Evolutionary conservation across 2,329 filamentous ascomycete species (phyloP), one percentile per base, ranked within the genome.

Genomic region (Drechslerella dactyloides): DNA sequence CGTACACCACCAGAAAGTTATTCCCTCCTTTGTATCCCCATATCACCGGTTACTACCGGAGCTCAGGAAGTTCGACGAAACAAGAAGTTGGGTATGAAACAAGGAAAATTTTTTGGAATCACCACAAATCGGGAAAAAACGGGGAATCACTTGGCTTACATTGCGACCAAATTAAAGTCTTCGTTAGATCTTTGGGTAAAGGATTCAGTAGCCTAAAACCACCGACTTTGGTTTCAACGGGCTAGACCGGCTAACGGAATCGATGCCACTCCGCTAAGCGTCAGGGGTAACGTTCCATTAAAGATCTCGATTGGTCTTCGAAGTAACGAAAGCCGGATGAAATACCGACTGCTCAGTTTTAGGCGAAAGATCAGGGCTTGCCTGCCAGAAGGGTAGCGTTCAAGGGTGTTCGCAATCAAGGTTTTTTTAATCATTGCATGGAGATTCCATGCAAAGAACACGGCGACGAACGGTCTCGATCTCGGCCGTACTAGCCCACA

Each of bases 381-480:
- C 35, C 30, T 51, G 23, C 37, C 37, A 56, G 61, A 53, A 46
- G 51, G 27, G 27, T 33, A 4, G 27, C 8, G 27, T 3, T 3
- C 27, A 33, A 33, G 27, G 27, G 3, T 33, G 27, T 8, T 33
- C 3, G 27, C 27, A 33, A 33, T 37, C 19, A 61, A 50, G 27
- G 37, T 35, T 44, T 63, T 54, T 58, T 50, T 30, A 56, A 46
- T 48, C 24, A 17, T 46, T 54, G 58, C 65, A 69, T 62, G 44
- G 52, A 62, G 46, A 69, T 50, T 58, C 58, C 48, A 24, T 58
- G 15, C 23, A 2, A 44, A 51, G 6, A 10, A 21, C 15, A 54
- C 30, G 57, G 51, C 52, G 51, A 58, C 48, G 48, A 46, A 42
- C 11, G 15, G 5, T 37, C 42, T 69, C 11, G 15, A 6, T 37